Percentiles rank a stretch among this genome's conserved stretches.
Conservation (phyloP, 2,329 filamentous ascomycete species). For the Pseudogymnoascus sp. region DNA sequence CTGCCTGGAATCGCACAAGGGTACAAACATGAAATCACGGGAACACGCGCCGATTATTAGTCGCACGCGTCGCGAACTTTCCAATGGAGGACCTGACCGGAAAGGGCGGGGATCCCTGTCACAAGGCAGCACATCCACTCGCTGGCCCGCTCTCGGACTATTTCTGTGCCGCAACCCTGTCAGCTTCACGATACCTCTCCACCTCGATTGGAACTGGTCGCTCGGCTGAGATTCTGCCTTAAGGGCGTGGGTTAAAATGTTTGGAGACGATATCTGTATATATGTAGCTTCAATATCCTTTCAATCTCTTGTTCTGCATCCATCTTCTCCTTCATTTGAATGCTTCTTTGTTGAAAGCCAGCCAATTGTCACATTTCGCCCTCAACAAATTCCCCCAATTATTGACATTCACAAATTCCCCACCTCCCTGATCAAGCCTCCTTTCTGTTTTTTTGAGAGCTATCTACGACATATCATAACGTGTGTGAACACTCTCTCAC, state of each 20-base stretch:
- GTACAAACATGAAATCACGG: neutral
- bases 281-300: slow-evolving; percentile 1
- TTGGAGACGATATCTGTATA: neutral
- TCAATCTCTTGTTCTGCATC: neutral
- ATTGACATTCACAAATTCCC: neutral
- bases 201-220: neutral
- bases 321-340: neutral
- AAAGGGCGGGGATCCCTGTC: neutral
- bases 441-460: neutral
- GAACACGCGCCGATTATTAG: neutral
- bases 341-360: neutral
- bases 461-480: neutral
- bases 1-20: neutral
- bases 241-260: neutral
- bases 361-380: neutral
- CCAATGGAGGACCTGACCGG: neutral
- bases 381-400: neutral
- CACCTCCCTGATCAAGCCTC: neutral
- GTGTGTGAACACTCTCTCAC: neutral
- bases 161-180: neutral
- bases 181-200: neutral
- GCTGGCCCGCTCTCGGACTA: neutral
- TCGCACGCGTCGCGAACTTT: neutral
- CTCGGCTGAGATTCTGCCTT: neutral
- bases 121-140: slow-evolving; percentile 2